Conservation (phyloP, 2,329 filamentous ascomycete species). For the Emergomyces orientalis region DNA sequence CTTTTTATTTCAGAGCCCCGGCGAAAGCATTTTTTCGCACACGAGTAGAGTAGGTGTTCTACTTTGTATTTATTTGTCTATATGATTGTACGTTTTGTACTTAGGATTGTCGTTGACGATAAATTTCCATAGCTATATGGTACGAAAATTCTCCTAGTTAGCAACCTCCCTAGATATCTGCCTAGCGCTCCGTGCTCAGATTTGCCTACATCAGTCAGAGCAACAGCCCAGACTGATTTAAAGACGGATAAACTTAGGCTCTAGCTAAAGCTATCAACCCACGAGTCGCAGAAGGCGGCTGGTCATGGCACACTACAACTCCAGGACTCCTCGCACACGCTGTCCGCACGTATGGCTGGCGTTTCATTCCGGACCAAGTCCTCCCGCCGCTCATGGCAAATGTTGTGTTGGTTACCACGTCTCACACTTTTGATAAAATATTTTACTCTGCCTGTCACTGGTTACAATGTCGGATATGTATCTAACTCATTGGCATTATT, state of each 20-base stretch:
- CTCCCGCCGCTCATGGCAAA: constrained; percentile 56
- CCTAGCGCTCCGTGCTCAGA: not conserved
- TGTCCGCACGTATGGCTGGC: constrained; percentile 53
- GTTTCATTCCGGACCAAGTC: constrained; percentile 55
- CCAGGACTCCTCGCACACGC: constrained; percentile 54
- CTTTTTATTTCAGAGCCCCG: constrained; percentile 86
- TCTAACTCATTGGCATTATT: not conserved
- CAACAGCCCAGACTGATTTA: constrained; percentile 3
- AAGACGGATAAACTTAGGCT: constrained; percentile 33
- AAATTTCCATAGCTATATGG: constrained; percentile 40
- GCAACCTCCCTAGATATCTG: not conserved
- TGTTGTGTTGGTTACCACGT: constrained; percentile 38
- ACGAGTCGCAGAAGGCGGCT: constrained; percentile 36
- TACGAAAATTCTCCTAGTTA: constrained; percentile 23
- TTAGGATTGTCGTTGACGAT: not conserved
- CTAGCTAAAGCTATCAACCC: constrained; percentile 57
- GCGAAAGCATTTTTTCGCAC: constrained; percentile 90
- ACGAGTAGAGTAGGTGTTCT: constrained; percentile 66
- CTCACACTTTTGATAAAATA: not conserved
- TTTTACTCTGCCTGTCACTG: not conserved
- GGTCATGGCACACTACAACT: constrained; percentile 54
- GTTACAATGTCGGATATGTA: not conserved
- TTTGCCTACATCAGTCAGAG: not conserved
- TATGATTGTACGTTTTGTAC: not conserved
- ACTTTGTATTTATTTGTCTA: constrained; percentile 12